These are phyloP conservation scores for Blastobotrys terrestris DNA, from an alignment of 805 yeast genomes.

Conservation along the genomic window DNA sequence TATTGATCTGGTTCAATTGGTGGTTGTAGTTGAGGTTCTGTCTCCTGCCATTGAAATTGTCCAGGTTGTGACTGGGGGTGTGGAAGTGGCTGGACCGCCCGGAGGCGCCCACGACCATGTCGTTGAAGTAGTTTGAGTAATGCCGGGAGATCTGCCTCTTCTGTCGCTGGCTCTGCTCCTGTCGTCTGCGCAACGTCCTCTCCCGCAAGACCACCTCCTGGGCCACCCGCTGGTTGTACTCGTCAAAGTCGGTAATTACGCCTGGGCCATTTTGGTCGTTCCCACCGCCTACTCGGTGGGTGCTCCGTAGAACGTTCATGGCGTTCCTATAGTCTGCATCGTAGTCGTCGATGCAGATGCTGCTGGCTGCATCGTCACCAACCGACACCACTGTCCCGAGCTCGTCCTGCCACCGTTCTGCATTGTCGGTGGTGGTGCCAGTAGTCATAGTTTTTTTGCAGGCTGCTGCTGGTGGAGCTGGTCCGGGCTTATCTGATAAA, in stretches of 20 bases:
- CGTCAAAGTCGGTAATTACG: slow-evolving; percentile 24
- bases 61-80: slow-evolving; percentile 18
- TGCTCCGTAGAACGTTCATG: slow-evolving; percentile 16
- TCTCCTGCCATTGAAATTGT: slow-evolving; percentile 22
- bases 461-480: no score
- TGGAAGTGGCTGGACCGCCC: background rate
- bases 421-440: no score
- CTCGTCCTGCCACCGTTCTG: background rate
- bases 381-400: slow-evolving; percentile 8
- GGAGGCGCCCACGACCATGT: background rate
- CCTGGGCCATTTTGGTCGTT: background rate
- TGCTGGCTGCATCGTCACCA: slow-evolving; percentile 27
- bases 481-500: no score
- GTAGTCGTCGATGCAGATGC: slow-evolving; percentile 27
- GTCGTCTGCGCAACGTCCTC: slow-evolving; percentile 6
- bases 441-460: no score
- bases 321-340: slow-evolving; percentile 27
- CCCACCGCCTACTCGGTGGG: background rate
- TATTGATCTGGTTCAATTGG: slow-evolving; percentile 19
- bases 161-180: slow-evolving; percentile 7
- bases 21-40: slow-evolving; percentile 19
- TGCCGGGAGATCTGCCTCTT: slow-evolving; percentile 9
- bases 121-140: slow-evolving; percentile 22
- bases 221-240: slow-evolving; percentile 26
- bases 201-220: slow-evolving; percentile 20